Evolutionary conservation across 768 basidiomycete species (phyloP).

Genomic region (Tricholoma terreum): DNA sequence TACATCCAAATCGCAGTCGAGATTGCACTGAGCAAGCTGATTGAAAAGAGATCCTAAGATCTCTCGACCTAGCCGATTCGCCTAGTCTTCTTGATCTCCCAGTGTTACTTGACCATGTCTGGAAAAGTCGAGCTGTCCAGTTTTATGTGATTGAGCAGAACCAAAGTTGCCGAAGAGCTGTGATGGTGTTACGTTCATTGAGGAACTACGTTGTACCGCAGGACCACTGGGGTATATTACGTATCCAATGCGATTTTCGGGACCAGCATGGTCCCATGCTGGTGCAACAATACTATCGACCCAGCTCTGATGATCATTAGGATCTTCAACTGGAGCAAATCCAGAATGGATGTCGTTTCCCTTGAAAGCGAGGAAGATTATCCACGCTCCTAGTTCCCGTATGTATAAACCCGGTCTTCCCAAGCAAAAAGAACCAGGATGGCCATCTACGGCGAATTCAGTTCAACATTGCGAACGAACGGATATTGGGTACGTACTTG

Average conservation of each 20-base stretch:
- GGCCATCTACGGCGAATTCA: background rate
- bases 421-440: background rate
- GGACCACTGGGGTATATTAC: background rate
- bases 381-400: background rate
- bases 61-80: no score
- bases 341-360: no score
- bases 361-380: constrained; percentile 2
- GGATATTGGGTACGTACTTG: background rate
- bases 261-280: no score
- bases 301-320: background rate
- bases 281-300: background rate
- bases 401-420: constrained; percentile 1
- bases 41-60: no score
- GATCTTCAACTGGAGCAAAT: background rate
- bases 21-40: no score
- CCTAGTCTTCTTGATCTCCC: no score
- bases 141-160: no score
- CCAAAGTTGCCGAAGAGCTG: background rate
- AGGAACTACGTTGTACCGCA: background rate
- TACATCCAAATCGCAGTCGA: background rate
- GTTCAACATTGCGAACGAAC: no score
- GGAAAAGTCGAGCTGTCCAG: no score
- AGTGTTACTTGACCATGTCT: no score
- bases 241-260: background rate
- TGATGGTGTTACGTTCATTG: background rate